Percentiles rank a stretch among this genome's conserved stretches.
Evolutionary conservation across 1,284 basidiomycete genomes (phyloP).

Genomic region (Lentinula novae-zelandiae): DNA sequence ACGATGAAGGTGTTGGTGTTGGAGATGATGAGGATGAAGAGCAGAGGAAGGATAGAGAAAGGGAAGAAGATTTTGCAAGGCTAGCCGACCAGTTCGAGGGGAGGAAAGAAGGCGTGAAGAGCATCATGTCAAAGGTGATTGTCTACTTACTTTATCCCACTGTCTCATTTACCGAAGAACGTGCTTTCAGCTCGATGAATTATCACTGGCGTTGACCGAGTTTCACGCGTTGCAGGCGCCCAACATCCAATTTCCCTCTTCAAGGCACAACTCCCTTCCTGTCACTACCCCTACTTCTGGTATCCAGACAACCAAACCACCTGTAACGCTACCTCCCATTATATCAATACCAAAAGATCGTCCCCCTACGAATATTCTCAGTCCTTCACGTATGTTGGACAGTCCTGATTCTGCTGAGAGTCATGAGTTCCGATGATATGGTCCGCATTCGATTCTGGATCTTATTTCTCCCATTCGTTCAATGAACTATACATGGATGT

Average conservation of each 20-base stretch:
- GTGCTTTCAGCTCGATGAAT: constrained; percentile 46
- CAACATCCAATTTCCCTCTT: constrained; percentile 39
- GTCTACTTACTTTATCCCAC: constrained; percentile 5
- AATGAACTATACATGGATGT: neutral
- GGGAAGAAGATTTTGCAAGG: constrained; percentile 63
- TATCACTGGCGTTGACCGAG: constrained; percentile 52
- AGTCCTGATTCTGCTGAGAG: constrained; percentile 7
- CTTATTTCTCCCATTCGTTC: neutral
- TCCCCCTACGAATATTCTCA: neutral
- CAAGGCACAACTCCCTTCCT: constrained; percentile 27
- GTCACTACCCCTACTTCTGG: constrained; percentile 7
- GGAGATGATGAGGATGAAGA: constrained; percentile 40
- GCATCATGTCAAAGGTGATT: constrained; percentile 63
- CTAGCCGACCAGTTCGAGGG: constrained; percentile 64
- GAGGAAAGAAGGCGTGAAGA: constrained; percentile 60
- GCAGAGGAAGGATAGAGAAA: constrained; percentile 38
- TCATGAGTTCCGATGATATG: neutral
- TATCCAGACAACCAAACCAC: neutral
- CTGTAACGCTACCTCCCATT: neutral
- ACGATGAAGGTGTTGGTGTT: constrained; percentile 44
- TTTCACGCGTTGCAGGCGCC: constrained; percentile 59
- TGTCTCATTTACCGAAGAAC: neutral
- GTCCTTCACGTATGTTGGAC: constrained; percentile 3
- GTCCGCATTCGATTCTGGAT: neutral
- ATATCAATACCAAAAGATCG: neutral